A percentile compares a stretch with the other conserved stretches of the same genome.
These are phyloP conservation scores for Thelonectria olida DNA, from an alignment of 2,329 filamentous ascomycete species.

Conservation along the genomic window DNA sequence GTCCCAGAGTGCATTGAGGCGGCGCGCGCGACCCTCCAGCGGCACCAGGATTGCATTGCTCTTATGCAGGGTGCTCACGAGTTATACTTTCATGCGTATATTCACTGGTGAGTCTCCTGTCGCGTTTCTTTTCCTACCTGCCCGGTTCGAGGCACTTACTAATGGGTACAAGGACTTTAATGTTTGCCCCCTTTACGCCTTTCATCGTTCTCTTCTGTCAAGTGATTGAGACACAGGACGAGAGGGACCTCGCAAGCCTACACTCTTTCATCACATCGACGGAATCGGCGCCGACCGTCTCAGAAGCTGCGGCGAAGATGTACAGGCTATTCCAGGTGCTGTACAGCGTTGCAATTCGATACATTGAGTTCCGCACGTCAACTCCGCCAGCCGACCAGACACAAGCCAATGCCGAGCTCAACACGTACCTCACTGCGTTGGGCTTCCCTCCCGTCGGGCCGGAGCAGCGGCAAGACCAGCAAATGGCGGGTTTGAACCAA, in stretches of 20 bases:
- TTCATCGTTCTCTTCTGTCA: slow-evolving; percentile 64
- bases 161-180: slow-evolving; percentile 47
- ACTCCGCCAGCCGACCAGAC: slow-evolving; percentile 42
- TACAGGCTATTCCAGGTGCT: slow-evolving; percentile 68
- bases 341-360: slow-evolving; percentile 65
- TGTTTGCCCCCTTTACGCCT: slow-evolving; percentile 62
- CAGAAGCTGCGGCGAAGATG: slow-evolving; percentile 61
- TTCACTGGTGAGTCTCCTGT: slow-evolving; percentile 56
- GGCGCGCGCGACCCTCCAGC: slow-evolving; percentile 51
- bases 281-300: slow-evolving; percentile 55
- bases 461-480: slow-evolving; percentile 27
- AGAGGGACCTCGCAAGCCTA: slow-evolving; percentile 56
- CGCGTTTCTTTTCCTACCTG: not conserved
- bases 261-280: slow-evolving; percentile 61
- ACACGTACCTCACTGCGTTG: slow-evolving; percentile 55
- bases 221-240: slow-evolving; percentile 56
- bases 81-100: slow-evolving; percentile 50
- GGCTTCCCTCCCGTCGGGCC: slow-evolving; percentile 49
- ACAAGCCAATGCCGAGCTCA: slow-evolving; percentile 43
- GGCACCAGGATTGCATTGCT: slow-evolving; percentile 52
- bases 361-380: slow-evolving; percentile 61
- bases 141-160: not conserved
- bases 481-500: slow-evolving; percentile 9
- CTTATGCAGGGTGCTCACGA: slow-evolving; percentile 48
- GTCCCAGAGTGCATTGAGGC: slow-evolving; percentile 53